Evolutionary conservation across 495 filamentous ascomycete genomes (phyloP).

Genomic region (Xylaria palmicola): DNA sequence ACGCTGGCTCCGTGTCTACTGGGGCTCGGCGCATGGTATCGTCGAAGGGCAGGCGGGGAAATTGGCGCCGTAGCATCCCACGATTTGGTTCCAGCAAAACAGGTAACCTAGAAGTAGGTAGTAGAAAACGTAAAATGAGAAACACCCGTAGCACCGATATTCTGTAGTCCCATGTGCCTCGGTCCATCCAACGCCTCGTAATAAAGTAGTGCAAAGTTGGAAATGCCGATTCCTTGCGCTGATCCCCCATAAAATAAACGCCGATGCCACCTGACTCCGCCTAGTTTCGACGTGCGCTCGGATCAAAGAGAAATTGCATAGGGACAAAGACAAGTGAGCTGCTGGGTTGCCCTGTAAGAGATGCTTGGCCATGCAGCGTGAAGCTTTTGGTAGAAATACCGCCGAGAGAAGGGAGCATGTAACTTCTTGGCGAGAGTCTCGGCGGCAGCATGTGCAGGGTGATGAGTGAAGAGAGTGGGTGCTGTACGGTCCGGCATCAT

Average conservation of each 20-base stretch:
- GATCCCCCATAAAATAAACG: constrained; percentile 8
- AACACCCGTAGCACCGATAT: constrained; percentile 11
- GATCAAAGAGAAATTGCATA: not conserved
- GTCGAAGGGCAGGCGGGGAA: not conserved
- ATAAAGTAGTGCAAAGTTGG: not conserved
- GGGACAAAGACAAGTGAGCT: not conserved
- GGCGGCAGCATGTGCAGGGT: not conserved
- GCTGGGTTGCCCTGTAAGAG: constrained; percentile 5
- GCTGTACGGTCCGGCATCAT: not conserved
- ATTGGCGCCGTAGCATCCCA: constrained; percentile 3
- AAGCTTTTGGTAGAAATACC: constrained; percentile 1
- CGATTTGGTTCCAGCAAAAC: constrained; percentile 3
- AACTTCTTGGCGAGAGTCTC: constrained; percentile 9
- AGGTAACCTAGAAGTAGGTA: too few species aligned
- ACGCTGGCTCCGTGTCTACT: not conserved
- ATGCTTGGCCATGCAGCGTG: constrained; percentile 10
- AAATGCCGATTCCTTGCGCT: constrained; percentile 7
- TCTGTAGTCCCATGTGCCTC: not conserved
- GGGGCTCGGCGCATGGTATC: not conserved
- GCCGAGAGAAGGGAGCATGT: not conserved
- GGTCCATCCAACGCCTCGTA: constrained; percentile 11
- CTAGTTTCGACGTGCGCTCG: not conserved
- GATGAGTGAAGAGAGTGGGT: not conserved
- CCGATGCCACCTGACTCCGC: not conserved
- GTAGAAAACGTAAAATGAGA: not conserved